These are phyloP conservation scores for Eremochloa ophiuroides DNA, from an alignment of 176 grass and related monocot species.

Conservation along the genomic window DNA sequence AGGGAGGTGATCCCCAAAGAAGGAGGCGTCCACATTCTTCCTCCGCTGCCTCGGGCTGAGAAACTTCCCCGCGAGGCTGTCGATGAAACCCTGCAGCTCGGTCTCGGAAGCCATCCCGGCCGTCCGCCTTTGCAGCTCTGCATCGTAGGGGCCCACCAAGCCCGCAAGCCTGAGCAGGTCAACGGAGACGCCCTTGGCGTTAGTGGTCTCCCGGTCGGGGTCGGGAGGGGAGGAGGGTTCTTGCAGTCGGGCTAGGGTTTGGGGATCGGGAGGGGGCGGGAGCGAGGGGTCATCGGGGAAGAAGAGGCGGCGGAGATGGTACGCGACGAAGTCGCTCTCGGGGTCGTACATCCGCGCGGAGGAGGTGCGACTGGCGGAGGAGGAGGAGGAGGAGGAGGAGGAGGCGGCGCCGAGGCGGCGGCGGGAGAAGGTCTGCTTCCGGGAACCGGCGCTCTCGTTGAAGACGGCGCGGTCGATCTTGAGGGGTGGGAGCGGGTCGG, in stretches of 20 bases:
- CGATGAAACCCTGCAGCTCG: slow-evolving; percentile 68
- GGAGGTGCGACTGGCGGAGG: slow-evolving; percentile 11
- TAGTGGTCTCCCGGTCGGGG: slow-evolving; percentile 53
- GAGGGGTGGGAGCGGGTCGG: slow-evolving; percentile 37
- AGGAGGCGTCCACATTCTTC: slow-evolving; percentile 71
- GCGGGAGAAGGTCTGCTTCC: slow-evolving; percentile 87
- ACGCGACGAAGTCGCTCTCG: slow-evolving; percentile 31
- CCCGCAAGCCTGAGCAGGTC: slow-evolving; percentile 59
- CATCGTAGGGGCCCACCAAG: slow-evolving; percentile 45
- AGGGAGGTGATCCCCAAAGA: slow-evolving; percentile 84
- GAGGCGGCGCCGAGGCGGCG: slow-evolving; percentile 53
- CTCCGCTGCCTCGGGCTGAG: slow-evolving; percentile 44
- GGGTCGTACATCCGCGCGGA: background rate
- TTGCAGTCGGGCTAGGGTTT: slow-evolving; percentile 23
- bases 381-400: slow-evolving; percentile 15
- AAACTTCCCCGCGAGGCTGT: slow-evolving; percentile 66
- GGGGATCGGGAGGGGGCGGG: slow-evolving; percentile 6
- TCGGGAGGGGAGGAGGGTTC: background rate
- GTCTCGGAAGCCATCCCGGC: slow-evolving; percentile 37
- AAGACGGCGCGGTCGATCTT: slow-evolving; percentile 83
- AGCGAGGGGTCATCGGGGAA: slow-evolving; percentile 22
- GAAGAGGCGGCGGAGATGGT: slow-evolving; percentile 60
- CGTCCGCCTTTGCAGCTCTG: slow-evolving; percentile 61
- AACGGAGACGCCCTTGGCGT: slow-evolving; percentile 58
- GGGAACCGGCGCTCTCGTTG: slow-evolving; percentile 95